Evolutionary conservation across 495 filamentous ascomycete genomes (phyloP).

Genomic region (Neurospora terricola): DNA sequence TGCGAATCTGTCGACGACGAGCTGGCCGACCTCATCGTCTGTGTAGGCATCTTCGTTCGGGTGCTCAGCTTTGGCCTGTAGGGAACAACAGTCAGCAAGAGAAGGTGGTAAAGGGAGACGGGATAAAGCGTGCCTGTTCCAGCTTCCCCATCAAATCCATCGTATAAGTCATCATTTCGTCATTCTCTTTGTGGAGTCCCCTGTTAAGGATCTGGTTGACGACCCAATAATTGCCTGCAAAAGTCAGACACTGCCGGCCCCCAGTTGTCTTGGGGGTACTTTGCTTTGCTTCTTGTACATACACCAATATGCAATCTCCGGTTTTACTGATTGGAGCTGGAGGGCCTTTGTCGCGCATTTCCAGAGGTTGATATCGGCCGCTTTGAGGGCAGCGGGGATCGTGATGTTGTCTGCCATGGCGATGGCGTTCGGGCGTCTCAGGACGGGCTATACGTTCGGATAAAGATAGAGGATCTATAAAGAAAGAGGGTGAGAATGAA

Average conservation of each 20-base stretch:
- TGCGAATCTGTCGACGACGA: conserved; percentile 90
- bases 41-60: conserved; percentile 52
- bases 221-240: conserved; percentile 78
- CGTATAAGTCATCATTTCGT: conserved; percentile 69
- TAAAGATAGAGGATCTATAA: neutral
- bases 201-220: conserved; percentile 82
- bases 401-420: conserved; percentile 58
- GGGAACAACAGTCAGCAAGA: neutral
- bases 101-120: neutral
- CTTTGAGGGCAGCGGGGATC: conserved; percentile 57
- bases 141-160: conserved; percentile 83
- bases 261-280: neutral
- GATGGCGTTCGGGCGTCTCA: neutral
- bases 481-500: neutral
- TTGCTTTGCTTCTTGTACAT: conserved; percentile 24
- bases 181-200: conserved; percentile 63
- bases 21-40: conserved; percentile 76
- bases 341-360: conserved; percentile 68
- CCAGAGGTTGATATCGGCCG: conserved; percentile 60
- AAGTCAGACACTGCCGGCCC: conserved; percentile 5
- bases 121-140: conserved; percentile 51
- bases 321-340: conserved; percentile 76
- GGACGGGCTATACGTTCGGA: neutral
- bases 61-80: conserved; percentile 54
- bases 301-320: conserved; percentile 93